phyloP scores from a whole-genome alignment of 768 basidiomycete genomes.

The Royoungia palumana region DNA sequence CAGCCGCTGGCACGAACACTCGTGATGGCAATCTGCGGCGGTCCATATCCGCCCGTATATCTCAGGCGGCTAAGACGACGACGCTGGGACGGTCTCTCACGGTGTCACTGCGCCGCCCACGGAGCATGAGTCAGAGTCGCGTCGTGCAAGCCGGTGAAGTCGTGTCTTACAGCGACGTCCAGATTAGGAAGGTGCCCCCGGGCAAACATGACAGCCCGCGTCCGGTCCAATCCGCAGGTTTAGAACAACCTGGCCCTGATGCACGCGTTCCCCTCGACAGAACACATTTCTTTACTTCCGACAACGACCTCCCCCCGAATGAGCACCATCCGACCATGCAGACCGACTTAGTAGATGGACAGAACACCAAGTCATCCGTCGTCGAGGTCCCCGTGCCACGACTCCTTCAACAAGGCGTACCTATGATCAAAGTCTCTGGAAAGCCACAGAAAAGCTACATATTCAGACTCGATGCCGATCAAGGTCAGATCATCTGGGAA shows the following conservation, averaged over 20 bases:
- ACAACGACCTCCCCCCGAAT: neutral
- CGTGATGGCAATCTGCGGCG: slow-evolving; percentile 21
- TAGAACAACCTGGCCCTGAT: neutral
- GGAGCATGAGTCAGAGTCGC: slow-evolving; percentile 7
- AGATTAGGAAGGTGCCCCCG: slow-evolving; percentile 21
- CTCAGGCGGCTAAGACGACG: slow-evolving; percentile 27
- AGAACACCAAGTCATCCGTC: slow-evolving; percentile 5
- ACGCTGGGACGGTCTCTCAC: slow-evolving; percentile 31
- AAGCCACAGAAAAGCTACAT: slow-evolving; percentile 70
- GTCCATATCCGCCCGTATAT: slow-evolving; percentile 37
- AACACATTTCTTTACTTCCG: neutral
- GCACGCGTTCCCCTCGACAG: neutral
- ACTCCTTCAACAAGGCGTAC: slow-evolving; percentile 57
- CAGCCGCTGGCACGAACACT: neutral
- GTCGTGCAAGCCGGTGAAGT: neutral
- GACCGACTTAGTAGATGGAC: neutral
- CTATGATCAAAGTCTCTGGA: slow-evolving; percentile 80
- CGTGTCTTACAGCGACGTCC: slow-evolving; percentile 5
- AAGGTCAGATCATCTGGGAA: slow-evolving; percentile 76
- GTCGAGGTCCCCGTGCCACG: slow-evolving; percentile 53
- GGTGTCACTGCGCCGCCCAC: slow-evolving; percentile 14
- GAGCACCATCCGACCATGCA: neutral
- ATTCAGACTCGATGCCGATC: slow-evolving; percentile 75
- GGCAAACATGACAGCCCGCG: neutral
- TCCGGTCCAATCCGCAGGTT: neutral